These are phyloP conservation scores for Penicillium sclerotigenum DNA, from an alignment of 2,329 filamentous ascomycete species.

Conservation along the genomic window DNA sequence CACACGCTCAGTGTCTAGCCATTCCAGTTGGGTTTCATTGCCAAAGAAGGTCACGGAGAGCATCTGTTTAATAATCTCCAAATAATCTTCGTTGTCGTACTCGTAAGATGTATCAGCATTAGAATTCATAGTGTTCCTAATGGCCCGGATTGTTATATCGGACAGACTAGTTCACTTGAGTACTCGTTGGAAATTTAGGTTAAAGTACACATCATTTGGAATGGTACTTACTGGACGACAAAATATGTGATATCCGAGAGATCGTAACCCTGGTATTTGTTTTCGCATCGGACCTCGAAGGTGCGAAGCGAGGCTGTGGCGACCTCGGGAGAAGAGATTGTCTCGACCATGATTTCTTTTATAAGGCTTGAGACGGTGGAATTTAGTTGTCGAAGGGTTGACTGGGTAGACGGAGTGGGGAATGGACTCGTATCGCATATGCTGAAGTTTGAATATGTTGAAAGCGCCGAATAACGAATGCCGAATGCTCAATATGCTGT, in stretches of 20 bases:
- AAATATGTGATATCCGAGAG: background rate
- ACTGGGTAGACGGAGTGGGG: background rate
- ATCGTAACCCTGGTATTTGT: background rate
- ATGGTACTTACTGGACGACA: background rate
- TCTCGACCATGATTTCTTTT: background rate
- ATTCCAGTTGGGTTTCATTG: background rate
- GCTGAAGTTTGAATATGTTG: background rate
- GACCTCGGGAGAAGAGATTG: background rate
- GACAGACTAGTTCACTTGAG: background rate
- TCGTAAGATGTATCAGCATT: background rate
- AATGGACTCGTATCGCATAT: background rate
- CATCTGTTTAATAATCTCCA: background rate
- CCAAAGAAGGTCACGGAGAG: background rate
- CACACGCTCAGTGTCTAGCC: background rate
- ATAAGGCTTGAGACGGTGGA: background rate
- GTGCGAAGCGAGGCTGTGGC: background rate
- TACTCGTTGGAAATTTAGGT: background rate
- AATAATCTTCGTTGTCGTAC: background rate
- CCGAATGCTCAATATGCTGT: background rate
- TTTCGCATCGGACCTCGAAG: background rate
- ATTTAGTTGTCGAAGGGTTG: background rate
- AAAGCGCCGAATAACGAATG: background rate
- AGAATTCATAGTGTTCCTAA: background rate
- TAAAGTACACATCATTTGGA: background rate
- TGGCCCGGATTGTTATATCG: too few relatives aligned